Conservation (phyloP, 106 monocot genomes). For the Apostasia shenzhenica region DNA sequence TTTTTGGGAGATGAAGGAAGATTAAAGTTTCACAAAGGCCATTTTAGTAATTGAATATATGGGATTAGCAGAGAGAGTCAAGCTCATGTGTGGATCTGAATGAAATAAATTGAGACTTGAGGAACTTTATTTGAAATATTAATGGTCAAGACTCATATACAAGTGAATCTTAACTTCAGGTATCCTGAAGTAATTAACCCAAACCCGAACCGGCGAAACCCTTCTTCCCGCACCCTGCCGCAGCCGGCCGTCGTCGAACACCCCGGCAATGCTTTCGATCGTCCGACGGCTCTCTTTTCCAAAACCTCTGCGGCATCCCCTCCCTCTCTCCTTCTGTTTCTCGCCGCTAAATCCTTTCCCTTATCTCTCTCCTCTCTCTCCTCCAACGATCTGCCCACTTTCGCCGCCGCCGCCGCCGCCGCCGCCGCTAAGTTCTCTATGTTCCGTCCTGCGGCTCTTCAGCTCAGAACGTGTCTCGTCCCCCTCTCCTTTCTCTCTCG, state of each 20-base stretch:
- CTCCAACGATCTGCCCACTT: background rate
- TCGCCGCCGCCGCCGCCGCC: background rate
- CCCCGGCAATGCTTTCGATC: conserved; percentile 11
- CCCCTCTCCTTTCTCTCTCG: background rate
- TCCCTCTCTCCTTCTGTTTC: background rate
- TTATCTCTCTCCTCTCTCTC: background rate
- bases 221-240: background rate
- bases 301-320: background rate
- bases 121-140: too few relatives aligned
- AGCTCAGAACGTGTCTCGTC: conserved; percentile 6
- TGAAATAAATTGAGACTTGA: too few relatives aligned
- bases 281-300: conserved; percentile 19
- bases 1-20: too few relatives aligned
- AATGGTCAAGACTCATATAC: too few relatives aligned
- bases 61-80: too few relatives aligned
- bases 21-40: too few relatives aligned
- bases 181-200: too few relatives aligned
- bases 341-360: background rate
- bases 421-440: conserved; percentile 5
- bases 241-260: background rate
- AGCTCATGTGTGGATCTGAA: too few relatives aligned
- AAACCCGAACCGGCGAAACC: too few relatives aligned
- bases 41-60: too few relatives aligned
- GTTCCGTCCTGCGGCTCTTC: conserved; percentile 2
- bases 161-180: too few relatives aligned